phyloP scores from a whole-genome alignment of 805 yeast species.

The Pichia eremophila region DNA sequence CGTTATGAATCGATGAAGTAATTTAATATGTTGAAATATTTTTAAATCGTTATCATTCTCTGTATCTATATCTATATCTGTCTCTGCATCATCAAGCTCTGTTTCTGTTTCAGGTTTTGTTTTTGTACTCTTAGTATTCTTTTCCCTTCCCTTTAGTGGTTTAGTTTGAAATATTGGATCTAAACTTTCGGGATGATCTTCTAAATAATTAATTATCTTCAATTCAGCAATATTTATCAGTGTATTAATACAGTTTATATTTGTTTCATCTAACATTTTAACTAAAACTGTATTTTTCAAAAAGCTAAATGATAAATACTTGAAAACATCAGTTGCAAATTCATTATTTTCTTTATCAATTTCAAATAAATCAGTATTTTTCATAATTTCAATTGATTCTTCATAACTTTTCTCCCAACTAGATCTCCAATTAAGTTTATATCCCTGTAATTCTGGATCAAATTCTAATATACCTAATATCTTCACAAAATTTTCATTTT shows the following conservation, averaged over 20 bases:
- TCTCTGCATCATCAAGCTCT: constrained; percentile 7
- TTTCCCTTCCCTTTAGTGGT: constrained; percentile 8
- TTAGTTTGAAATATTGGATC: constrained; percentile 53
- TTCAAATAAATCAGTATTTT: not conserved
- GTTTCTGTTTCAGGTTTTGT: constrained; percentile 32
- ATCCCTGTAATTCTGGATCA: constrained; percentile 77
- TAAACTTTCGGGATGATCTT: constrained; percentile 42
- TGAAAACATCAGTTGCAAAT: not conserved
- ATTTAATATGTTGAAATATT: constrained; percentile 61
- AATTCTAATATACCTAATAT: constrained; percentile 78
- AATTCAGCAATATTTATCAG: constrained; percentile 63
- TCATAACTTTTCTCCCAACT: not conserved
- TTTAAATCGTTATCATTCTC: constrained; percentile 21
- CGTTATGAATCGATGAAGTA: constrained; percentile 70
- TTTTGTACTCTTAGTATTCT: constrained; percentile 3
- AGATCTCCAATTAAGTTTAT: constrained; percentile 67
- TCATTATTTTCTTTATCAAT: constrained; percentile 18
- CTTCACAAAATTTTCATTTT: constrained; percentile 44
- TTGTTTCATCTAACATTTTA: constrained; percentile 70
- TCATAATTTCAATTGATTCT: not conserved
- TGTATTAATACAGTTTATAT: constrained; percentile 56
- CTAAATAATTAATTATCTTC: constrained; percentile 51
- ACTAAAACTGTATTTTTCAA: constrained; percentile 82
- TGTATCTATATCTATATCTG: not conserved
- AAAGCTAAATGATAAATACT: constrained; percentile 26